Evolutionary conservation across 805 yeast genomes (phyloP), one percentile per base, ranked within the genome.

Genomic region (Saccharomyces paradoxus): DNA sequence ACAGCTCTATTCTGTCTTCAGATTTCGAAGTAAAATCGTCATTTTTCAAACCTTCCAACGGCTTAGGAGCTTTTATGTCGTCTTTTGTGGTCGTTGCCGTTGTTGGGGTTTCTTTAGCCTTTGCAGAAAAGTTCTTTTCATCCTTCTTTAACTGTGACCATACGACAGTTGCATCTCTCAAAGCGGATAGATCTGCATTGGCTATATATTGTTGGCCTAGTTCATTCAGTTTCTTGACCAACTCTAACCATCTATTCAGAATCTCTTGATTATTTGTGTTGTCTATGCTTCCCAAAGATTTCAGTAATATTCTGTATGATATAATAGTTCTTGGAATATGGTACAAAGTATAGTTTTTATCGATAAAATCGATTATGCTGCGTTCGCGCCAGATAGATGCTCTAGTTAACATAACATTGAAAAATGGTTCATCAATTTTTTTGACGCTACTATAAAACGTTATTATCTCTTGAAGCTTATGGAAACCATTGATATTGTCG

Each of bases 181-280:
- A 68, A 2, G 90, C 85, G 27, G 87, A 83, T 90, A 90, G 86
- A 70, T 86, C 90, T 10, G 91, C 91, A 66, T 81, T 82, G 4
- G 90, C 89, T 61, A 86, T 82, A 66, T 81, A 84, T 26, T 66
- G 69, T 68, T 78, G 79, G 8, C 81, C 81, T 52, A 74, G 75
- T 41, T 67, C 65, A 26, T 77, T 78, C 56, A 81, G 80, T 59
- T 80, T 76, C 31, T 55, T 49, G 29, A 82, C 65, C 32, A 78
- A 67, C 48, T 77, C 77, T 55, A 74, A 70, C 88, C 88, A 84
- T 56, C 72, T 74, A n/a, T 65, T 58, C 57, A 81, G 68, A 57
- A 87, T 82, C 54, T 80, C 83, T 12, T 70, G 71, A 31, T 77
- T 67, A 41, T 79, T 73, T 48, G 77, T 78, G 22, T 59, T 52